Evolutionary conservation across 2,329 filamentous ascomycete species (phyloP), one percentile per base, ranked within the genome.

Genomic region (Fusarium musae): DNA sequence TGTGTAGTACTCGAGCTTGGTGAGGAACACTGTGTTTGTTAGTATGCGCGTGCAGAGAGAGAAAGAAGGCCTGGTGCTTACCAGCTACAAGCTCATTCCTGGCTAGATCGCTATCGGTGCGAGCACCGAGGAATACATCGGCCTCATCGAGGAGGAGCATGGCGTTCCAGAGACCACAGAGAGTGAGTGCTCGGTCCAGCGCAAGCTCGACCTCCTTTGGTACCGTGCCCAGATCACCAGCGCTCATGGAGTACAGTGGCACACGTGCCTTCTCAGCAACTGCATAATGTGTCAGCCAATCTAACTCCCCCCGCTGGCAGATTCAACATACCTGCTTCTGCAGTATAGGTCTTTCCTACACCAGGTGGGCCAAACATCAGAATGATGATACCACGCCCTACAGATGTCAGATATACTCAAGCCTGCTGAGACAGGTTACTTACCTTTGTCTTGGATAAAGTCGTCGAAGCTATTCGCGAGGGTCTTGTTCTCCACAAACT

Each of bases 111-210:
- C 80, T 72, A 12, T 74, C 69, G 1, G 77, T 80, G 9, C 83
- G 75, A 17, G 79, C 76, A 13, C 78, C 78, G 11, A 86, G 78
- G 66, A 85, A 86, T 2, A 86, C 81, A 12, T 59, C 34, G 2
- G 57, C 57, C n/a, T 52, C 34, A 3, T 59, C 57, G 1, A 59
- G 57, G 5, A 87, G 78, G 4, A 86, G 78, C 70, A 86, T 82
- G 5, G 82, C 83, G 56, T 83, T 80, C 84, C 84, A 86, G 40
- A 84, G 73, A 9, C 92, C 89, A 52, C 84, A 81, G 6, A 84
- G 80, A 13, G 77, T 77, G 3, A 83, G 75, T 1, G 83, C 80
- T 23, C 79, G 79, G 8, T 79, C 77, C 1, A 83, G 78, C 4
- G 72, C 69, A 13, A 69, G 59, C 69, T 85, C 82, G 21, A 85